Conservation (phyloP, 148 eudicot species). For the Selenicereus undatus region DNA sequence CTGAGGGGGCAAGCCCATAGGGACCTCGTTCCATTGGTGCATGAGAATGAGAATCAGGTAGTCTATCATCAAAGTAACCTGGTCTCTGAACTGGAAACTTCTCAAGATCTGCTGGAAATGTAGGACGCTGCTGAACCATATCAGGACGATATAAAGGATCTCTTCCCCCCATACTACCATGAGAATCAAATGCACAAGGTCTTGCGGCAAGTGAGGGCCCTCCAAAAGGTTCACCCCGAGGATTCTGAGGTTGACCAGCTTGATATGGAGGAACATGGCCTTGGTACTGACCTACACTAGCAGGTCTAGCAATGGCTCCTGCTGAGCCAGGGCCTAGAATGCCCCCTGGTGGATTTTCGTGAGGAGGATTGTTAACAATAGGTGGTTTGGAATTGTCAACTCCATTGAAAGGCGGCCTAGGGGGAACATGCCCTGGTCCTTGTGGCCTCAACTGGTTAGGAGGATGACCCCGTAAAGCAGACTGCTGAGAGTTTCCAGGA, state of each 20-base stretch:
- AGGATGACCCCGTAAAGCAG: slow-evolving; percentile 36
- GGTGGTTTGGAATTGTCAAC: slow-evolving; percentile 34
- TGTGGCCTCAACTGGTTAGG: slow-evolving; percentile 48
- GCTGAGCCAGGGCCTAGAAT: slow-evolving; percentile 34
- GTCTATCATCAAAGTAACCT: slow-evolving; percentile 46
- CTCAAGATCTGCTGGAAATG: slow-evolving; percentile 35
- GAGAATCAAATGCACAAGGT: slow-evolving; percentile 37
- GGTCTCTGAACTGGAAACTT: slow-evolving; percentile 39
- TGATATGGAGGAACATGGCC: slow-evolving; percentile 34
- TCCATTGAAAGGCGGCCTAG: slow-evolving; percentile 34
- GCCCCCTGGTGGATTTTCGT: slow-evolving; percentile 31
- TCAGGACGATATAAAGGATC: slow-evolving; percentile 37
- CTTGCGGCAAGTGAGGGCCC: slow-evolving; percentile 32
- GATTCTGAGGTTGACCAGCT: slow-evolving; percentile 32
- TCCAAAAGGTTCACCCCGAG: slow-evolving; percentile 32
- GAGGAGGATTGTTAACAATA: slow-evolving; percentile 29
- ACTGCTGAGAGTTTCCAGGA: slow-evolving; percentile 29
- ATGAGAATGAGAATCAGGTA: slow-evolving; percentile 34
- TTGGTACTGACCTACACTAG: slow-evolving; percentile 33
- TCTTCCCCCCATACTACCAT: slow-evolving; percentile 46
- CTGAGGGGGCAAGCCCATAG: slow-evolving; percentile 33
- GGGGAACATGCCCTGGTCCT: slow-evolving; percentile 48
- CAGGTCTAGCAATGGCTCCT: slow-evolving; percentile 38
- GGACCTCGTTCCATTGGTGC: slow-evolving; percentile 45
- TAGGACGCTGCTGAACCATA: slow-evolving; percentile 35